phyloP scores from a whole-genome alignment of 306 rosid genomes.

The Boehmeria nivea region DNA sequence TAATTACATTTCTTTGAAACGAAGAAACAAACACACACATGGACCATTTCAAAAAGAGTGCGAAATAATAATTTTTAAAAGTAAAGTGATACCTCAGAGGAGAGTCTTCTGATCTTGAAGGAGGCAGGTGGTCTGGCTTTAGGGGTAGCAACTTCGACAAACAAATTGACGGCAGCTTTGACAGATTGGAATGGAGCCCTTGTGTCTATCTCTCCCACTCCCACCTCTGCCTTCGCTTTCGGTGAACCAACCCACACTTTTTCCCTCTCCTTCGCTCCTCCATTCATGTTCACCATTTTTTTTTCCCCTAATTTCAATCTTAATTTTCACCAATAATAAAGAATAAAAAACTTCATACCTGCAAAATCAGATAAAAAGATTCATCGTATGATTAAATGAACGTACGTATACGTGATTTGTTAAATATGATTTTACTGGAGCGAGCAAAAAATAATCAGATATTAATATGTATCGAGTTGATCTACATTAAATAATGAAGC shows the following conservation, averaged over 20 bases:
- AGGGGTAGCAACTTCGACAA: conserved; percentile 69
- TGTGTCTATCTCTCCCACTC: conserved; percentile 88
- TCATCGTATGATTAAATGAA: too few species aligned
- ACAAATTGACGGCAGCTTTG: conserved; percentile 80
- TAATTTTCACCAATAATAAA: too few species aligned
- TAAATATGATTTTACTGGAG: too few species aligned
- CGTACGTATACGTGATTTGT: too few species aligned
- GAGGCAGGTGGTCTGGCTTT: conserved; percentile 30
- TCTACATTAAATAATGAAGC: too few species aligned
- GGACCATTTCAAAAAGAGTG: too few species aligned
- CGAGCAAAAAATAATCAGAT: background rate
- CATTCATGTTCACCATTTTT: conserved; percentile 44
- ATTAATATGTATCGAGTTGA: background rate
- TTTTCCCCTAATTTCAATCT: too few species aligned
- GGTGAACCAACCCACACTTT: conserved; percentile 66
- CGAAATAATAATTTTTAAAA: too few species aligned
- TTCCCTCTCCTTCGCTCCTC: too few species aligned
- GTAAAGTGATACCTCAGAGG: conserved; percentile 64
- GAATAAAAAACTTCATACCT: background rate
- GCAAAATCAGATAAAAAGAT: too few species aligned
- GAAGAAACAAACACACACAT: background rate
- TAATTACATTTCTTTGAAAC: too few species aligned
- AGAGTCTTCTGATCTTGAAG: conserved; percentile 39
- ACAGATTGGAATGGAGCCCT: conserved; percentile 98
- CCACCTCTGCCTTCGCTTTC: too few species aligned